phyloP scores from a whole-genome alignment of 805 yeast species.

The Pichia pseudocactophila region DNA sequence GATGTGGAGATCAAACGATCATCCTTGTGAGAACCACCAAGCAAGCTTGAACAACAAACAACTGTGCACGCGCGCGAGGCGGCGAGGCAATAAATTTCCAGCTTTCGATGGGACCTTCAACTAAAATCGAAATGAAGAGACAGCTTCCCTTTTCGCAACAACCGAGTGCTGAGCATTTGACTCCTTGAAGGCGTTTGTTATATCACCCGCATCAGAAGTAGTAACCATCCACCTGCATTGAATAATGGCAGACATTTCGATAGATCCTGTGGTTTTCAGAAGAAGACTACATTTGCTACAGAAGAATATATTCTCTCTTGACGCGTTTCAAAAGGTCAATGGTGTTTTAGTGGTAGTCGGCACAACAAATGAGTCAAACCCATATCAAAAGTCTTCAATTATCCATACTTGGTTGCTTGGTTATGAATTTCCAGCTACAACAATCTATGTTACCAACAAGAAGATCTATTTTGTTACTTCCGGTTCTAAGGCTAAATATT shows the following conservation, averaged over 20 bases:
- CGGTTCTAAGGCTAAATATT: slow-evolving; percentile 75
- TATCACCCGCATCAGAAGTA: too few species aligned
- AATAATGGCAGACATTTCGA: slow-evolving; percentile 48
- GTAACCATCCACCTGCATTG: too few species aligned
- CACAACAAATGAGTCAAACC: slow-evolving; percentile 78
- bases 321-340: slow-evolving; percentile 34
- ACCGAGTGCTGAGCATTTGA: too few species aligned
- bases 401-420: slow-evolving; percentile 89
- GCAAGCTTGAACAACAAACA: too few species aligned
- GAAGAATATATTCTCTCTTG: slow-evolving; percentile 24
- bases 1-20: too few species aligned
- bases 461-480: slow-evolving; percentile 65
- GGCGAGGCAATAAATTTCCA: too few species aligned
- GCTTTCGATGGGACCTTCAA: too few species aligned
- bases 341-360: slow-evolving; percentile 68
- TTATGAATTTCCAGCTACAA: slow-evolving; percentile 92
- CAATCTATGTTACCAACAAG: slow-evolving; percentile 51
- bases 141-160: too few species aligned
- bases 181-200: too few species aligned
- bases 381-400: slow-evolving; percentile 80
- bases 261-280: slow-evolving; percentile 45
- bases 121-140: too few species aligned
- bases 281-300: slow-evolving; percentile 41
- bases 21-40: too few species aligned
- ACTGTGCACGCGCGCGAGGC: too few species aligned